phyloP scores from a whole-genome alignment of 768 basidiomycete genomes.

The Pulveroboletus sp. region DNA sequence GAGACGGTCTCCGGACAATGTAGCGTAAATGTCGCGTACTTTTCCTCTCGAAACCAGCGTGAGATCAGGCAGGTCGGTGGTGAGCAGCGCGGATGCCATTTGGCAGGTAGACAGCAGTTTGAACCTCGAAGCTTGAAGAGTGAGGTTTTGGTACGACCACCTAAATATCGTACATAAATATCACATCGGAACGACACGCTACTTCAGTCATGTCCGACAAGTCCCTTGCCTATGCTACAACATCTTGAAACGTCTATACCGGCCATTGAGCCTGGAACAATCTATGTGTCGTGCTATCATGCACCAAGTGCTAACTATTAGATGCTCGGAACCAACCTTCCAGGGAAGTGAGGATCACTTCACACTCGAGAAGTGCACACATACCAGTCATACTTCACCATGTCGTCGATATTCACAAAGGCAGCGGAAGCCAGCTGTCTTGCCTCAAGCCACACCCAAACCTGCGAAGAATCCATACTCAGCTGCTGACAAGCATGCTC shows the following conservation, averaged over 20 bases:
- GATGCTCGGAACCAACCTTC: constrained; percentile 50
- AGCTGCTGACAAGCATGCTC: background rate
- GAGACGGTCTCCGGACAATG: constrained; percentile 63
- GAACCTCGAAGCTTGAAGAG: background rate
- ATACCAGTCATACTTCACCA: constrained; percentile 84
- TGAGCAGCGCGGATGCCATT: constrained; percentile 40
- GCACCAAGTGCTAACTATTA: constrained; percentile 17
- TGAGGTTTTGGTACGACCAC: background rate
- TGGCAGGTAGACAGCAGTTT: background rate
- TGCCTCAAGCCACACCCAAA: constrained; percentile 94
- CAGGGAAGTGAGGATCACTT: constrained; percentile 11
- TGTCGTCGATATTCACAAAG: constrained; percentile 75
- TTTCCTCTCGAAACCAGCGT: constrained; percentile 83
- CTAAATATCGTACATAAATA: constrained; percentile 3
- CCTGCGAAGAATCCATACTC: constrained; percentile 36
- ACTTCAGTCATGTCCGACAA: constrained; percentile 2
- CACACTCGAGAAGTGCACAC: constrained; percentile 26
- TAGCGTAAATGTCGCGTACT: constrained; percentile 91
- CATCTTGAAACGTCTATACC: constrained; percentile 5
- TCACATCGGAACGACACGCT: constrained; percentile 14
- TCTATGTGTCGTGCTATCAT: constrained; percentile 8
- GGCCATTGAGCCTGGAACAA: constrained; percentile 3
- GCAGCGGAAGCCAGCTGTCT: constrained; percentile 79
- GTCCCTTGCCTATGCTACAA: constrained; percentile 18
- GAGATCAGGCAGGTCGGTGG: constrained; percentile 57